Evolutionary conservation across 202 grass and related monocot genomes (phyloP), one percentile per base, ranked within the genome.

Genomic region (Dendrocalamus latiflorus): DNA sequence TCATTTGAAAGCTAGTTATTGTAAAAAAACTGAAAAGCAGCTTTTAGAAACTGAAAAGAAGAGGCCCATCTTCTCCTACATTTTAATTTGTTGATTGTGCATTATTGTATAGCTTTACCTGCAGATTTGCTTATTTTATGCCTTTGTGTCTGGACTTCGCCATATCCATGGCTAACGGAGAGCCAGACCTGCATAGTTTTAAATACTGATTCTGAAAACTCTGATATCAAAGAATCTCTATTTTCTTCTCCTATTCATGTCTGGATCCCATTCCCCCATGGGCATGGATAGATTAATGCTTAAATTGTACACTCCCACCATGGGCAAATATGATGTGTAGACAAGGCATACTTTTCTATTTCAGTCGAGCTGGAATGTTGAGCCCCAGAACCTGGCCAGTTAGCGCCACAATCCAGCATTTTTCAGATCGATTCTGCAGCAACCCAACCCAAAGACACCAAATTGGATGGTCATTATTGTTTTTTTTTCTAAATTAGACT

Each of bases 221-320:
- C 71, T 77, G 18, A 44, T 76, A 17, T 75, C 9, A 74, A 24
- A 45, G 45, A 78, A 74, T 74, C 72, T 83, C 1, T 10, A 37
- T 83, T 77, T 89, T 74, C 45, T 78, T 79, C 39, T 63, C 36
- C 65, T 60, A 6, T 53, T 72, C 57, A 28, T 77, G 72, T 55
- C 25, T 64, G 47, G 47, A 70, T 36, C 20, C 26, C 37, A 13
- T 26, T 58, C 8, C 33, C 20, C 18, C 61, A 50, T n/a, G 63
- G 28, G 4, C 63, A 54, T 57, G 53, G 67, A 77, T 74, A 65
- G 64, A 68, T 38, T 70, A 75, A n/a, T 76, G 44, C 70, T 80
- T 63, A 44, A 22, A 65, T 34, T 36, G 18, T 65, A 39, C 12
- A 41, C 42, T 22, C 3, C 59, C 54, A 42, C 51, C 9, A 15